phyloP scores from a whole-genome alignment of 257 asterid genomes.

The Petunia secreta region DNA sequence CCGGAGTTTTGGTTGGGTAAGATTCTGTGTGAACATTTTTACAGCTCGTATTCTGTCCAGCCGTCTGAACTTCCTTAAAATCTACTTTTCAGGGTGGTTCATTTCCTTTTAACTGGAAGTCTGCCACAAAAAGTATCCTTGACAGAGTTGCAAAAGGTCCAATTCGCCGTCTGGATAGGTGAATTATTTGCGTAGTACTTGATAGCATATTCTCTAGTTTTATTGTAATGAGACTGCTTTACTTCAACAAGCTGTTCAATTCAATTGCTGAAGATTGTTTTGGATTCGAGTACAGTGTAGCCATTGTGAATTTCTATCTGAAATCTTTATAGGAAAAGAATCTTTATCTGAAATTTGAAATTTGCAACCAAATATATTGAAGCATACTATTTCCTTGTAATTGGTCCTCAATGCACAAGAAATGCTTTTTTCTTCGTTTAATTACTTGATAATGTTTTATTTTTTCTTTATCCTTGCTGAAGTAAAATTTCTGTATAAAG shows the following conservation, averaged over 20 bases:
- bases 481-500: background rate
- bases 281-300: background rate
- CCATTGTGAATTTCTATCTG: background rate
- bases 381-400: background rate
- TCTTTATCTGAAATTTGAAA: background rate
- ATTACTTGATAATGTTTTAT: constrained; percentile 1
- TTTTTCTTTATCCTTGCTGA: background rate
- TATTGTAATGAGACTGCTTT: background rate
- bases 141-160: constrained; percentile 62
- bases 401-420: background rate
- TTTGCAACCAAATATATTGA: background rate
- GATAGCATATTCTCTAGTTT: constrained; percentile 25
- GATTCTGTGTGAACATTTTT: constrained; percentile 32
- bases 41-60: constrained; percentile 19
- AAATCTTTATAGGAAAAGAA: background rate
- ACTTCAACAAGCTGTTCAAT: background rate
- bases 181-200: constrained; percentile 29
- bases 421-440: constrained; percentile 3
- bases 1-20: constrained; percentile 96
- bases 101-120: constrained; percentile 93
- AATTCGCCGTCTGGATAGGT: constrained; percentile 75
- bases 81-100: constrained; percentile 80
- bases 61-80: constrained; percentile 24
- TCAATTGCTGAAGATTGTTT: background rate
- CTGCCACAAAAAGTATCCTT: constrained; percentile 83